Evolutionary conservation across 2,329 filamentous ascomycete species (phyloP).

Genomic region (Verruconis gallopava): DNA sequence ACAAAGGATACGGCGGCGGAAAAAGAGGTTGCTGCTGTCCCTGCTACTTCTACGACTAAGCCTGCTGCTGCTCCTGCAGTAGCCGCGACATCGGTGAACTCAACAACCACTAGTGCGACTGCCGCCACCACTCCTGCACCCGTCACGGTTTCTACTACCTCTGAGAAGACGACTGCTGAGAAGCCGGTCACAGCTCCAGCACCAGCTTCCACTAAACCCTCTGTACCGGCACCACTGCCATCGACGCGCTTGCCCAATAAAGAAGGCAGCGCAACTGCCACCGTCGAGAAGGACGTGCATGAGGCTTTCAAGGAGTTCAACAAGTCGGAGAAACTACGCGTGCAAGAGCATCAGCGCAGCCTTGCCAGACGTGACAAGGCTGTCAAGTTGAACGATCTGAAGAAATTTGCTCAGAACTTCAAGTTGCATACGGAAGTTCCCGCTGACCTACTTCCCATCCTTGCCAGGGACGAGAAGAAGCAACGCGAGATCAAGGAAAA

Average conservation of each 20-base stretch:
- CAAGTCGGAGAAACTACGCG: constrained; percentile 46
- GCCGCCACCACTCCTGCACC: too few species aligned
- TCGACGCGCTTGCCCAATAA: constrained; percentile 11
- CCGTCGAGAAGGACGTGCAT: constrained; percentile 47
- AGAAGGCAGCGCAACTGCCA: constrained; percentile 41
- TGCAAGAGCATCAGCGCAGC: constrained; percentile 42
- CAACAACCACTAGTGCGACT: neutral
- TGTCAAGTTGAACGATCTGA: constrained; percentile 83
- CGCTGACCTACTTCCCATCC: constrained; percentile 79
- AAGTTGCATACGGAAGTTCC: constrained; percentile 90
- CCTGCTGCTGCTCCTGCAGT: too few species aligned
- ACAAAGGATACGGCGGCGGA: too few species aligned
- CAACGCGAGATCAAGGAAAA: constrained; percentile 88
- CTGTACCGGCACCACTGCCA: constrained; percentile 17
- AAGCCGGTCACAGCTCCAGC: constrained; percentile 31
- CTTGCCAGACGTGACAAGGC: constrained; percentile 63
- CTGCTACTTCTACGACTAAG: too few species aligned
- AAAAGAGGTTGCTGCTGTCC: too few species aligned
- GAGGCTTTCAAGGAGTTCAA: constrained; percentile 54
- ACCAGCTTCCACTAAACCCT: constrained; percentile 12
- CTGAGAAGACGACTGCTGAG: constrained; percentile 29
- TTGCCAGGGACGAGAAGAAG: constrained; percentile 92
- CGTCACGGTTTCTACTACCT: neutral
- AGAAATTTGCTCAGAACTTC: constrained; percentile 89
- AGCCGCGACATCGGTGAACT: too few species aligned